phyloP scores from a whole-genome alignment of 306 rosid genomes.

The Parietaria judaica region DNA sequence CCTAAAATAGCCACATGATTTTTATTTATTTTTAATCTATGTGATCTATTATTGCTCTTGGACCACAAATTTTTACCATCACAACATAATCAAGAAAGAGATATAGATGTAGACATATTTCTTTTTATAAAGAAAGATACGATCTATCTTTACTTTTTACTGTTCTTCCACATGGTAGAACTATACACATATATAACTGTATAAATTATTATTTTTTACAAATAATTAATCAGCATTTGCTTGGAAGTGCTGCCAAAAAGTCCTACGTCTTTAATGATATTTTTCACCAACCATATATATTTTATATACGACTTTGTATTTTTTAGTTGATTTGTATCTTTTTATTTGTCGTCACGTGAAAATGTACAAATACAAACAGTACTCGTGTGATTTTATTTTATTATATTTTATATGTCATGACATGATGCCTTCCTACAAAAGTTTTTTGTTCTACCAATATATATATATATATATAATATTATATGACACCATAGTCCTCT shows the following conservation, averaged over 20 bases:
- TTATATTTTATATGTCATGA: background rate
- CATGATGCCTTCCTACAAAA: too few species aligned
- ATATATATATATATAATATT: too few species aligned
- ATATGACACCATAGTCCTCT: too few species aligned
- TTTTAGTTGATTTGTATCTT: slow-evolving; percentile 21
- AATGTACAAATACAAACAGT: too few species aligned
- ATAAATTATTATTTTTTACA: background rate
- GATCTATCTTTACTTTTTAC: slow-evolving; percentile 29
- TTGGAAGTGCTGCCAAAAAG: slow-evolving; percentile 28
- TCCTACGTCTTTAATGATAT: slow-evolving; percentile 27
- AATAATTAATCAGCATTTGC: slow-evolving; percentile 17
- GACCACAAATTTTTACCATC: slow-evolving; percentile 18
- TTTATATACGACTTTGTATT: background rate
- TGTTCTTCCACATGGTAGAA: slow-evolving; percentile 50
- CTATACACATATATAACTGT: background rate
- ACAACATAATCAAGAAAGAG: background rate
- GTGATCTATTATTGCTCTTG: slow-evolving; percentile 5
- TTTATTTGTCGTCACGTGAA: slow-evolving; percentile 8
- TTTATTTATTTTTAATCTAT: background rate
- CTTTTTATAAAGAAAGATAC: slow-evolving; percentile 24
- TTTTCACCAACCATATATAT: slow-evolving; percentile 20
- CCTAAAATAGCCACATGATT: background rate
- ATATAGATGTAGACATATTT: slow-evolving; percentile 2
- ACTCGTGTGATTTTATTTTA: background rate
- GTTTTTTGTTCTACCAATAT: too few species aligned